These are phyloP conservation scores for Ophiostoma triangulosporum DNA, from an alignment of 2,329 filamentous ascomycete species.

Conservation along the genomic window DNA sequence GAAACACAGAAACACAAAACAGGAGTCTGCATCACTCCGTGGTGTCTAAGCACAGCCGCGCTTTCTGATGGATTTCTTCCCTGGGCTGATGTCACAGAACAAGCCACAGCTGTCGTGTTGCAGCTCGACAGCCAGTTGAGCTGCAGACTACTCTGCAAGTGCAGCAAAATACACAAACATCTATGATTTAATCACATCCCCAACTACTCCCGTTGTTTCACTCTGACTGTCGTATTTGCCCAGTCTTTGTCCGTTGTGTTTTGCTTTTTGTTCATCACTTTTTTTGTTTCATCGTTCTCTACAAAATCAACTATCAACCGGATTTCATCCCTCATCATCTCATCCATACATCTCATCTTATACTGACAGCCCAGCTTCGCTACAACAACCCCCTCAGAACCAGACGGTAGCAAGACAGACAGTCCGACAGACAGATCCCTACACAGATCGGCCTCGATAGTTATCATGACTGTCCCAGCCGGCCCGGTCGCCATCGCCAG, in stretches of 20 bases:
- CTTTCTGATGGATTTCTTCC: background rate
- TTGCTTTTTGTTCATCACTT: background rate
- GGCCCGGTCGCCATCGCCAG: background rate
- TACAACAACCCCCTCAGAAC: no score
- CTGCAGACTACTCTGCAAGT: background rate
- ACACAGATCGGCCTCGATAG: background rate
- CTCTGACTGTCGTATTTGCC: background rate
- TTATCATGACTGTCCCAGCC: background rate
- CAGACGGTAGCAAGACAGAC: no score
- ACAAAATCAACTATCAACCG: no score
- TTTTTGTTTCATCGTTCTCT: background rate
- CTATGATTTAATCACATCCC: background rate
- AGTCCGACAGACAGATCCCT: background rate
- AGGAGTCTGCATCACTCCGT: background rate
- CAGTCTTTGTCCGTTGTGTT: background rate
- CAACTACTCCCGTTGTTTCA: background rate
- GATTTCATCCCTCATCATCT: no score
- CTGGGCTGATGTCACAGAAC: background rate
- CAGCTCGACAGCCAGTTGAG: background rate
- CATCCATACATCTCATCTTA: no score
- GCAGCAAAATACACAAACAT: no score
- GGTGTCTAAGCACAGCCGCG: background rate
- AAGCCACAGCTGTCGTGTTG: background rate
- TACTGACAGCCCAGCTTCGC: no score
- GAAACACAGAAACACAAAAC: background rate